phyloP scores from a whole-genome alignment of 73 alveolate species.

The Blepharisma japonicum region DNA sequence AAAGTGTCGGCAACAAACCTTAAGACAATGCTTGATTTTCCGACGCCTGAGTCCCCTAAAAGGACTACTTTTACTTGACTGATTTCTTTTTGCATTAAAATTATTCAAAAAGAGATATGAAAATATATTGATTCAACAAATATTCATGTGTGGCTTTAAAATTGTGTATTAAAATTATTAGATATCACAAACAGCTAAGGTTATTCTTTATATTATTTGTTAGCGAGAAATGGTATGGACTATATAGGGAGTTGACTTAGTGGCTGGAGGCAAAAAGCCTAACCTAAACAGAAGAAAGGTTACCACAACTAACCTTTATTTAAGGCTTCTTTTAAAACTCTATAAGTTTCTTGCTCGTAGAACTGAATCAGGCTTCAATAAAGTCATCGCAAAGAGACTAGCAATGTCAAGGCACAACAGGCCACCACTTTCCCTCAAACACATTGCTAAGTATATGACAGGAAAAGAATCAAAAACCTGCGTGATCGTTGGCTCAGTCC shows the following conservation, averaged over 20 bases:
- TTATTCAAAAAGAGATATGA: too few species aligned
- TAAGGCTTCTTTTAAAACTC: constrained; percentile 49
- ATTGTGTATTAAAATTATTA: too few species aligned
- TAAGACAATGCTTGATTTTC: constrained; percentile 30
- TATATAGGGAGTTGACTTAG: too few species aligned
- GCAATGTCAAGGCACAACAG: constrained; percentile 68
- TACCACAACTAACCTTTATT: constrained; percentile 35
- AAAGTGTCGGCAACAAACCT: constrained; percentile 31
- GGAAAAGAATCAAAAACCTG: constrained; percentile 55
- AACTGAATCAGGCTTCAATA: constrained; percentile 83
- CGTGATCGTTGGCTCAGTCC: constrained; percentile 84
- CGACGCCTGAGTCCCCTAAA: constrained; percentile 32
- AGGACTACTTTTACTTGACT: constrained; percentile 22
- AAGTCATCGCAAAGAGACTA: constrained; percentile 76
- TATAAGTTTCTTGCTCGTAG: constrained; percentile 88
- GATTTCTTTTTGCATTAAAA: not conserved
- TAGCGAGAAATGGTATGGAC: too few species aligned
- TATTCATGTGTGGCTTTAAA: too few species aligned
- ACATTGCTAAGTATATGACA: constrained; percentile 63
- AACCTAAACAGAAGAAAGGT: constrained; percentile 29
- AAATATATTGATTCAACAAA: too few species aligned
- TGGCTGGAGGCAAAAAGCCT: too few species aligned
- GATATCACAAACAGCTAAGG: too few species aligned
- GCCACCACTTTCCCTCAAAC: constrained; percentile 75
- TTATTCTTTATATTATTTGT: too few species aligned